Conservation (phyloP, 495 filamentous ascomycete species). For the Aspergillus campestris region DNA sequence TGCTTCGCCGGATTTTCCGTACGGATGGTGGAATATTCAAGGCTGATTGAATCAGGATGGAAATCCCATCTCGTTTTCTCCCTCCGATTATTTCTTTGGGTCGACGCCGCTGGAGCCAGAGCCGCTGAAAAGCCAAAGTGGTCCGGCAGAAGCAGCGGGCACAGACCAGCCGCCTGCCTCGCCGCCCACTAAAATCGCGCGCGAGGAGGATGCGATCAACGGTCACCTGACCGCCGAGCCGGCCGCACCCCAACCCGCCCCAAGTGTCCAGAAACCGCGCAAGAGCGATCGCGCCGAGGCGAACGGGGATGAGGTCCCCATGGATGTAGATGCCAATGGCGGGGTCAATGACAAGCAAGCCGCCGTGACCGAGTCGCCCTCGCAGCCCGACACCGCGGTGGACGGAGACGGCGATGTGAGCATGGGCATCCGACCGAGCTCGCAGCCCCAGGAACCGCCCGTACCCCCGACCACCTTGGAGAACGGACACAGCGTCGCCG, state of each 20-base stretch:
- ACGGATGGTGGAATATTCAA: not conserved
- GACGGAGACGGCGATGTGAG: slow-evolving; percentile 39
- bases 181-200: slow-evolving; percentile 30
- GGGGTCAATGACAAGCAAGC: slow-evolving; percentile 37
- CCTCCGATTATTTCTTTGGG: slow-evolving; percentile 43
- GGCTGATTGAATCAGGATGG: slow-evolving; percentile 28
- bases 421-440: slow-evolving; percentile 24
- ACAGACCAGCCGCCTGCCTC: slow-evolving; percentile 22
- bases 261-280: slow-evolving; percentile 19
- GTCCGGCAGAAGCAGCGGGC: slow-evolving; percentile 17
- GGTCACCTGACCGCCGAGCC: slow-evolving; percentile 30
- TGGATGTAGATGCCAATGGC: slow-evolving; percentile 38
- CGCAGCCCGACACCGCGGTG: slow-evolving; percentile 11
- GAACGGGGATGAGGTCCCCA: slow-evolving; percentile 50
- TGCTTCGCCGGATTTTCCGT: not conserved
- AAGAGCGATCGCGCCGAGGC: slow-evolving; percentile 54
- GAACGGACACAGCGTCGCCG: slow-evolving; percentile 60
- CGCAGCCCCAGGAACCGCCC: slow-evolving; percentile 25
- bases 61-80: slow-evolving; percentile 26
- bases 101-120: slow-evolving; percentile 33
- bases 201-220: slow-evolving; percentile 35
- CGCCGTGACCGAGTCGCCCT: slow-evolving; percentile 29
- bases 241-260: slow-evolving; percentile 6
- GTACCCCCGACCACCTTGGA: slow-evolving; percentile 46
- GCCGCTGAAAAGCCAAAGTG: slow-evolving; percentile 20